Base-by-base conservation (phyloP, 129 eudicot genomes). In the Pittosporum tobira region DNA sequence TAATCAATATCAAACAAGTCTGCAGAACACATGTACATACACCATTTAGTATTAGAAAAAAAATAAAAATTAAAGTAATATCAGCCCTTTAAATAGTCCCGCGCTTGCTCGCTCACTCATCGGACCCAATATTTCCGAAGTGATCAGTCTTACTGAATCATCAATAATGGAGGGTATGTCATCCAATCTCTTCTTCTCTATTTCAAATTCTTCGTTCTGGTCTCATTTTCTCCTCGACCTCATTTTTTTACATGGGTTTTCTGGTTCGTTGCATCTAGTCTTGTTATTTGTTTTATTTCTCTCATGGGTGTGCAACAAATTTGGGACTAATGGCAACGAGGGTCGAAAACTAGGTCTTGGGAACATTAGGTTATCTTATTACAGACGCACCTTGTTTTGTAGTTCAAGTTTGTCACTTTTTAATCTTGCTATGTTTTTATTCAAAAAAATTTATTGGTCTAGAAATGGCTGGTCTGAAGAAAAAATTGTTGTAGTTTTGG, bases 401-500 rank as follows among this genome's bases (percentile, higher is more conserved):
- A 70, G 73, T 55, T 40, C 76, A 58, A 49, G 55, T 53, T 71
- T 85, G 26, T 67, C 71, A 22, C 19, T 80, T 20, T 73, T 79
- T 49, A 77, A 78, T 67, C 68, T 85, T 18, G 79, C 47, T 26
- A 38, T 82, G 11, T 82, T 84, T 68, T 68, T 80, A 5, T 74
- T 82, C 51, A 56, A 68, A 66, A 46, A 62, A 24, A 80, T 91
- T 18, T 82, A 69, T 69, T 85, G 93, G 95, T 80, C 77, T 67
- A 72, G 28, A 51, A 82, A n/a, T 71, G 95, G 94, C 5, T 85
- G 88, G 97, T 64, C 73, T 61, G 81, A 82, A 64, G 88, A 79
- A 68, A 85, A 82, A 64, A 65, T 77, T 30, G 56, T 74, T 1
- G 72, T 80, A 62, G 57, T 78, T 43, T 59, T 64, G 66, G 81